Conservation (phyloP, 768 basidiomycete genomes). For the Leccinum fibrillosum region DNA sequence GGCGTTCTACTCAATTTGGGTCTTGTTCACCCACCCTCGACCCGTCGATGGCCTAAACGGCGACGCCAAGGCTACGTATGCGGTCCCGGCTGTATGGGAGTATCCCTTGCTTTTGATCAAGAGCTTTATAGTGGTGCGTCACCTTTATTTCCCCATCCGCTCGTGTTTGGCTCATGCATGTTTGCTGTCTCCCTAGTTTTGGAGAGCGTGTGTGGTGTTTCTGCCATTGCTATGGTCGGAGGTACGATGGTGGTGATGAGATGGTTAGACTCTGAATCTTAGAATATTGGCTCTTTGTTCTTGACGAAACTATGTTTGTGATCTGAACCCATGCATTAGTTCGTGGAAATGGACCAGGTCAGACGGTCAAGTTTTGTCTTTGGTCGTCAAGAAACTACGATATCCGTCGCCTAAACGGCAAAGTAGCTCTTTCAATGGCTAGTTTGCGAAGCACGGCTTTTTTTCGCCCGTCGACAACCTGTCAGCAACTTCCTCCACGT, state of each 20-base stretch:
- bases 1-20: slow-evolving; percentile 92
- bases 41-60: slow-evolving; percentile 8
- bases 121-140: slow-evolving; percentile 69
- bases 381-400: too few relatives aligned
- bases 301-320: slow-evolving; percentile 10
- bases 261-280: neutral
- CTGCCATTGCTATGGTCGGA: slow-evolving; percentile 87
- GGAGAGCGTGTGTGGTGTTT: slow-evolving; percentile 88
- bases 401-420: neutral
- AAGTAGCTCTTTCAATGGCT: too few relatives aligned
- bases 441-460: too few relatives aligned
- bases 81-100: slow-evolving; percentile 47
- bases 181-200: slow-evolving; percentile 56
- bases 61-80: slow-evolving; percentile 37
- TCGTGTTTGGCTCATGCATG: neutral
- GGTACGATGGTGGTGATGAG: slow-evolving; percentile 61
- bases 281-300: neutral
- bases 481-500: too few relatives aligned
- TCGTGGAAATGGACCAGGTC: too few relatives aligned
- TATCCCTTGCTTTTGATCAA: slow-evolving; percentile 68
- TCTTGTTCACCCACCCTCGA: slow-evolving; percentile 70
- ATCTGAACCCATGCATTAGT: neutral
- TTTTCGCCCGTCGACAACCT: too few relatives aligned
- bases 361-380: too few relatives aligned
- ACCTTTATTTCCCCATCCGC: neutral